These are phyloP conservation scores for Cytospora schulzeri DNA, from an alignment of 2,329 filamentous ascomycete genomes.

Conservation along the genomic window DNA sequence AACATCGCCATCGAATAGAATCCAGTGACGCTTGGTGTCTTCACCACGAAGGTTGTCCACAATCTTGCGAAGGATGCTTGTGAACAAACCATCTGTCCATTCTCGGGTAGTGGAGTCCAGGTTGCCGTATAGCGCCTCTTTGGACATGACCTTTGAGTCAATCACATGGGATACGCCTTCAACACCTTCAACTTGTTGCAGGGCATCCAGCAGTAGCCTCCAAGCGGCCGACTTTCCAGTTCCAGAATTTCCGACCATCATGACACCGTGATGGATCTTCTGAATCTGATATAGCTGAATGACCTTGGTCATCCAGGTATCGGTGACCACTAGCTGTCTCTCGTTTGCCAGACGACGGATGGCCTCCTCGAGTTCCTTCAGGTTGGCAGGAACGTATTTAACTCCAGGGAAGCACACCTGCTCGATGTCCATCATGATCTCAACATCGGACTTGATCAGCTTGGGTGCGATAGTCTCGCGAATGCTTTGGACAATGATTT, in stretches of 20 bases:
- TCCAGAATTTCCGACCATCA: constrained; percentile 99
- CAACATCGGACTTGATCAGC: constrained; percentile 87
- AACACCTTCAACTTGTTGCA: constrained; percentile 86
- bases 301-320: constrained; percentile 96
- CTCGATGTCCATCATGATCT: constrained; percentile 85
- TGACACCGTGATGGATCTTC: constrained; percentile 96
- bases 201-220: constrained; percentile 86
- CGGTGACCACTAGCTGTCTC: constrained; percentile 84
- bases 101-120: constrained; percentile 96
- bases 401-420: constrained; percentile 87
- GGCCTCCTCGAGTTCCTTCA: constrained; percentile 76
- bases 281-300: constrained; percentile 98
- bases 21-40: constrained; percentile 97
- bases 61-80: constrained; percentile 95
- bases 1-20: constrained; percentile 98
- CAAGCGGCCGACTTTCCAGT: constrained; percentile 95
- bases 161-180: constrained; percentile 98
- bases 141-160: constrained; percentile 99
- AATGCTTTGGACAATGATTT: constrained; percentile 98
- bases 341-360: constrained; percentile 83
- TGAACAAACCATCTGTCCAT: constrained; percentile 98
- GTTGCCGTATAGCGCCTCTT: constrained; percentile 94
- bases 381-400: constrained; percentile 86
- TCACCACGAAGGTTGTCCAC: constrained; percentile 98
- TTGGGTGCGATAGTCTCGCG: constrained; percentile 98